Base-by-base conservation (phyloP, 2,329 filamentous ascomycete species). In the Diaporthe amygdali region DNA sequence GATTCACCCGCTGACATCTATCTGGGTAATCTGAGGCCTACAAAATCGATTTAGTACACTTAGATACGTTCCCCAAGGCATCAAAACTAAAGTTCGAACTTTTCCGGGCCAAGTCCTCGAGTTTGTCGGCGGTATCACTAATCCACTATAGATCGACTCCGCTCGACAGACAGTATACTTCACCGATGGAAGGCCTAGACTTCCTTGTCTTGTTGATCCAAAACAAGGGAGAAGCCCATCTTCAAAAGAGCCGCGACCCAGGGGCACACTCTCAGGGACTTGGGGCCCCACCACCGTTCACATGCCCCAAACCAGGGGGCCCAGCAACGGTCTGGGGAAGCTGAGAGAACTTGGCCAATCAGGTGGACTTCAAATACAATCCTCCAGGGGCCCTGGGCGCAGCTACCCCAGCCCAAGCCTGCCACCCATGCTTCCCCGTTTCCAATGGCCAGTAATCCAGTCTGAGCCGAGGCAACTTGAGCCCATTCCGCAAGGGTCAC, bases 401-500 rank as follows among this genome's bases (percentile, higher is more conserved):
- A 59, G 66, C 44, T 59, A 27, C 52, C 66, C 51, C 66, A n/a
- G 66, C 15, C 41, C 27, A n/a, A 68, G 51, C 15, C 39, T 14
- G 8, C 52, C 49, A 34, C 34, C 66, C 41, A 49, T 49, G 46
- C 44, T 34, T 52, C 32, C 25, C 46, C 32, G 6, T 66, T 22
- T 27, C 34, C 52, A 59, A 49, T 30, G 66, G 66, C 30, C 51
- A 59, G 39, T n/a, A 32, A 59, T 39, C 56, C 41, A 34, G 59
- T 37, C 27, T 63, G n/a, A 63, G 66, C 66, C 66, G 66, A 68
- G 66, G 52, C 66, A 68, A 59, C 52, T 47, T 55, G 66, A 51
- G 37, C 27, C 20, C 66, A 68, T 56, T 56, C 66, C 39, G 64
- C 39, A 68, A 37, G 66, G 66, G 66, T 68, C 66, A 68, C 41